Evolutionary conservation across 805 yeast species (phyloP).

Genomic region (Saturnispora serradocipensis): DNA sequence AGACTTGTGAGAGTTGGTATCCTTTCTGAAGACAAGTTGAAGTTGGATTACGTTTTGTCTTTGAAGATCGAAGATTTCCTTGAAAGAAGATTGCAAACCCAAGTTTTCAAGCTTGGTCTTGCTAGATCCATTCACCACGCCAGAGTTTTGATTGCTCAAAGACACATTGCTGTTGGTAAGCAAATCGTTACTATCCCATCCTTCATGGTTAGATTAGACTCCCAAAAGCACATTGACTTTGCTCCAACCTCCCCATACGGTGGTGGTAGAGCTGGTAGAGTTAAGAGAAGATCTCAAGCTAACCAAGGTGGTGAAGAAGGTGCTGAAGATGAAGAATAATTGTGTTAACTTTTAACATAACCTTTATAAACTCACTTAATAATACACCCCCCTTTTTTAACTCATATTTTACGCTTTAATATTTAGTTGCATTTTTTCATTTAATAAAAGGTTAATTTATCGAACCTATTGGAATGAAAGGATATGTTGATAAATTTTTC

Average conservation of each 20-base stretch:
- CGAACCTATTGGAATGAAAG: too few relatives aligned
- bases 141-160: conserved; percentile 95
- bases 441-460: background rate
- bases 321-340: conserved; percentile 57
- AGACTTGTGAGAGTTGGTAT: conserved; percentile 99
- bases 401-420: conserved; percentile 3
- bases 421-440: background rate
- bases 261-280: conserved; percentile 99
- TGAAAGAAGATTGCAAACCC: conserved; percentile 99
- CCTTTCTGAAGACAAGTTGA: conserved; percentile 98
- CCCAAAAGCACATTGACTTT: conserved; percentile 99
- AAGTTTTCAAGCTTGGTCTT: conserved; percentile 98
- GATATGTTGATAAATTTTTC: too few relatives aligned
- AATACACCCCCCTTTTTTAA: conserved; percentile 8
- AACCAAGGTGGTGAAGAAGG: conserved; percentile 59
- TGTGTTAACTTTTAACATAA: conserved; percentile 16
- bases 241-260: conserved; percentile 99
- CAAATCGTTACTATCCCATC: conserved; percentile 98
- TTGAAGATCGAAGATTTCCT: conserved; percentile 97
- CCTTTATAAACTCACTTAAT: conserved; percentile 7
- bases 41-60: conserved; percentile 99
- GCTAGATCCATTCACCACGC: conserved; percentile 99
- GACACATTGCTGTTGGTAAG: conserved; percentile 99
- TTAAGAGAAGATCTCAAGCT: conserved; percentile 85
- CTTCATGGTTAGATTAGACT: conserved; percentile 98